Base-by-base conservation (phyloP, 352 stramenopile genomes). In the Globisporangium acanthophoron region DNA sequence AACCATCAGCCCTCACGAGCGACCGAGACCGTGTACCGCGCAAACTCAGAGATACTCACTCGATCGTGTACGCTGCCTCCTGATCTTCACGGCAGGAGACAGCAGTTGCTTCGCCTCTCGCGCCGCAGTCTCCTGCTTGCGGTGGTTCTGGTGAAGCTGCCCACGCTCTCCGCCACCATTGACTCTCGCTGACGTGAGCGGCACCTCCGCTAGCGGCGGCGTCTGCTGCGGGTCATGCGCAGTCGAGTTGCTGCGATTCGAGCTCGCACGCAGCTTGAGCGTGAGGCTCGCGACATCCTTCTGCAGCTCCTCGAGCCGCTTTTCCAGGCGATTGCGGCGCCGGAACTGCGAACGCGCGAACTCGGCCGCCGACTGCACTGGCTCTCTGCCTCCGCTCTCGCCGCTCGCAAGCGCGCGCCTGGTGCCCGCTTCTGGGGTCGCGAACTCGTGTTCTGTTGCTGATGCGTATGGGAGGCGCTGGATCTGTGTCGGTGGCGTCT, bases 221-320 rank as follows among this genome's bases (percentile, higher is more conserved):
- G 53, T 68, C 21, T 65, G 76, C 16, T 39, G 37, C 33, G 33
- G 33, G 33, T 11, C 33, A 3, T 9, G 33, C 13, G 12, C 37
- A 43, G 46, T 65, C n/a, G 47, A 54, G 43, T 58, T 65, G 63
- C 70, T 78, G 37, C 64, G 68, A 33, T 66, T 75, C 27, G 69
- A 68, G 1, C 47, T 57, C 0, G 64, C 62, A 35, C 80, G 78
- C 18, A 92, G 56, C 46, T 82, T 85, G n/a, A 86, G 56, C 24
- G 78, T 90, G n/a, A 92, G 73, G 48, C 69, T 86, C 31, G 78
- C 79, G 20, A 90, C 80, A 54, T 92, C 83, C 35, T 81, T 74
- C 66, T 90, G 76, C 43, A 92, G 66, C 58, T 92, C 83, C 52
- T 84, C 76, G 5, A 90, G 69, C 5, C 80, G 71, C 60, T 75